Evolutionary conservation across 2,329 filamentous ascomycete genomes (phyloP), one percentile per base, ranked within the genome.

Genomic region (Fusarium sp.): DNA sequence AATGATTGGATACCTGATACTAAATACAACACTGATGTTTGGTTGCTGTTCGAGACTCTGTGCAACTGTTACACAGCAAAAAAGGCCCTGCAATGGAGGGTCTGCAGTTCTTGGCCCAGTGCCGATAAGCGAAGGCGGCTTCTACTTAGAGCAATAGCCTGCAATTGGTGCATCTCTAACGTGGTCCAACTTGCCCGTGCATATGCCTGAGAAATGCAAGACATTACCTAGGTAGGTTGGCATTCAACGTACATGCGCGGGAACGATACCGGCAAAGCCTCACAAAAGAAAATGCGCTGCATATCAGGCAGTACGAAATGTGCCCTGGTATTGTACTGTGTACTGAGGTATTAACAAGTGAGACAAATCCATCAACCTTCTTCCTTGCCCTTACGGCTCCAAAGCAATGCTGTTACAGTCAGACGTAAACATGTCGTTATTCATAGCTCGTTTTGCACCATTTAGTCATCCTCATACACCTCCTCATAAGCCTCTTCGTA

Each of bases 401-500:
- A 59, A 73, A 47, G 48, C 49, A 72, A 67, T 68, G 65, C 65
- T 62, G 55, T 70, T 57, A 66, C 63, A 73, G 62, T 72, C 62
- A 52, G 57, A 61, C 48, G 69, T 61, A 76, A 73, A 74, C 47
- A 63, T 70, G 65, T 75, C 75, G 65, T 77, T 73, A 75, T 70
- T 75, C 72, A 35, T 75, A 61, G 64, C 57, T 70, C 42, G 24
- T 70, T 64, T 66, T 66, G 6, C 38, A 70, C 49, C 64, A 38
- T 48, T 61, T 63, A 78, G 49, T 77, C 75, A 47, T 77, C 76
- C 59, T 75, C 77, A 56, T 79, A 80, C 15, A 74, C 74, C 42
- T 80, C 78, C 61, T 79, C 77, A 20, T 78, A 78, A 1, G 42
- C 14, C 62, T 79, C 86, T 72, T 87, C 85, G 57, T 86, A 85